Base-by-base conservation (phyloP, 108 stramenopile species). In the Licmophora abbreviata region DNA sequence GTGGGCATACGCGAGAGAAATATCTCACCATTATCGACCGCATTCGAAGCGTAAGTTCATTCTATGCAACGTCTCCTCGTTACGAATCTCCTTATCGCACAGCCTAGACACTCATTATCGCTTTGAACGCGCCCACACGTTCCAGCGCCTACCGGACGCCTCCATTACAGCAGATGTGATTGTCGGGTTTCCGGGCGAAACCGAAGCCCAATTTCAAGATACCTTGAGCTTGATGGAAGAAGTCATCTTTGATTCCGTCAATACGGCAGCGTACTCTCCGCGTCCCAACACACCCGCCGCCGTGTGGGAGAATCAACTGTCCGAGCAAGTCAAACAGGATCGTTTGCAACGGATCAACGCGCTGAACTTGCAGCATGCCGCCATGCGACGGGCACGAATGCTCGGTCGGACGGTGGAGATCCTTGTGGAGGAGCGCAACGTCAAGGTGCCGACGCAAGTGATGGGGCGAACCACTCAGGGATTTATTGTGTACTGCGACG, bases 1-100 rank as follows among this genome's bases (percentile, higher is more conserved):
- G 97, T 26, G 97, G 97, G 17, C 95, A 98, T 68, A 96, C 93
- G 2, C 54, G 83, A 32, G 88, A 93, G 46, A 85, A 87, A 61
- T 98, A 90, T 58, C 56, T 96, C 56, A 54, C 62, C 10, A 96
- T 96, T 78, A 79, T 96, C 4, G 68, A 94, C 27, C 54, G 86
- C 17, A 95, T 98, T 54, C 75, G 90, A 58, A 54, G 68, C 58
- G 75, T 77, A 63, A 43, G 75, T 41, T 21, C 3, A 17, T 11
- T 8, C 43, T 35, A 12, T 35, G 12, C 12, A 35, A 35, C 9
- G 12, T 40, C 38, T 40, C 3, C 38, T 5, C 38, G 15, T 3
- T 5, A 5, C 38, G 18, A 18, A 18, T 15, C 5, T 12, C 34
- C 34, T 35, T 35, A 12, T 35, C 34, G 12, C 9, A 35, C 9